These are phyloP conservation scores for Apophysomyces ossiformis DNA, from an alignment of 371 early-diverging fungal species.

Conservation along the genomic window DNA sequence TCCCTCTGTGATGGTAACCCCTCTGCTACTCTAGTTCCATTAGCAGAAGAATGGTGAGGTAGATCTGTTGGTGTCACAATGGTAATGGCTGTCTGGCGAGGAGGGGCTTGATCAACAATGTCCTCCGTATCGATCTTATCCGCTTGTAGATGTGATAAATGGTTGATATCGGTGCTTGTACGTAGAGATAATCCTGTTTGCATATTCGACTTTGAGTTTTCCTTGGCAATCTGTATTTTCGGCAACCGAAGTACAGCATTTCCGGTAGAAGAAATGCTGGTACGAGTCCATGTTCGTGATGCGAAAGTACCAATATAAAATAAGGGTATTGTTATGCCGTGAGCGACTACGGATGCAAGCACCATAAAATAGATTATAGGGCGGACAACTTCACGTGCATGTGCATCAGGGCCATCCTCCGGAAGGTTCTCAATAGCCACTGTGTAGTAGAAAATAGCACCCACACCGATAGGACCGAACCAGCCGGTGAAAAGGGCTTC, in stretches of 20 bases:
- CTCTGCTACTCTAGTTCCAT: background rate
- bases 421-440: constrained; percentile 48
- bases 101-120: constrained; percentile 1
- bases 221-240: constrained; percentile 1
- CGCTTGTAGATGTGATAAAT: background rate
- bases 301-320: constrained; percentile 53
- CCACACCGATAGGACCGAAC: constrained; percentile 94
- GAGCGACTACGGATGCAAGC: constrained; percentile 72
- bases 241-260: constrained; percentile 24
- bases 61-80: constrained; percentile 13
- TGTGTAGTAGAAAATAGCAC: constrained; percentile 79
- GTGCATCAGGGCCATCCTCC: constrained; percentile 19
- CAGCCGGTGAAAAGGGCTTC: constrained; percentile 92
- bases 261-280: constrained; percentile 31
- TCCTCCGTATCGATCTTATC: background rate
- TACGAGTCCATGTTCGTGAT: constrained; percentile 35
- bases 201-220: background rate
- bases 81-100: constrained; percentile 19
- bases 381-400: constrained; percentile 40
- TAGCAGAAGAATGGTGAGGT: background rate
- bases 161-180: background rate
- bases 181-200: background rate
- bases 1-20: background rate
- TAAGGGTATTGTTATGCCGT: constrained; percentile 77
- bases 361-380: constrained; percentile 75